These are phyloP conservation scores for Musa itinerans DNA, from an alignment of 176 grass and related monocot species.

Conservation along the genomic window DNA sequence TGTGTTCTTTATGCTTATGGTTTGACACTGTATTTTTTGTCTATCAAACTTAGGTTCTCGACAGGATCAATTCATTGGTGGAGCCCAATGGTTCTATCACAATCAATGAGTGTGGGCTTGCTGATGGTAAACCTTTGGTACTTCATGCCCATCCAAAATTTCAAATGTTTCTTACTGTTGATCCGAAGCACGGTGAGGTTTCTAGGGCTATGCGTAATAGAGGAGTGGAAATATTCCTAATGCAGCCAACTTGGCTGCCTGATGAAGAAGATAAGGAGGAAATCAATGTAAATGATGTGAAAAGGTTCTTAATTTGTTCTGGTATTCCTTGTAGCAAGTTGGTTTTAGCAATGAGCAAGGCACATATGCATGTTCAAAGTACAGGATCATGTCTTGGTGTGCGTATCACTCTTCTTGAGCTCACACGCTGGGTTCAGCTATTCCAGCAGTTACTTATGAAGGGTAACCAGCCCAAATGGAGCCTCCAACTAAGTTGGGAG, in stretches of 20 bases:
- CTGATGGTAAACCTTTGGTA: conserved; percentile 62
- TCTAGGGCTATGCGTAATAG: conserved; percentile 95
- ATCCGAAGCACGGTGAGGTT: conserved; percentile 82
- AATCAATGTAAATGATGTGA: conserved; percentile 40
- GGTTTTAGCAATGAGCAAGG: conserved; percentile 62
- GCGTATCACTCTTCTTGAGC: conserved; percentile 76
- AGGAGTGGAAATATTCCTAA: conserved; percentile 77
- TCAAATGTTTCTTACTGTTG: conserved; percentile 84
- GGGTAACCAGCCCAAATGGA: conserved; percentile 80
- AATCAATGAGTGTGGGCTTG: conserved; percentile 90
- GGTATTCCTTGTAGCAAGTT: conserved; percentile 59
- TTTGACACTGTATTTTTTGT: conserved; percentile 14
- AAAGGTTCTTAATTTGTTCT: conserved; percentile 58
- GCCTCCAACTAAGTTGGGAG: conserved; percentile 92
- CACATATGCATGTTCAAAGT: conserved; percentile 66
- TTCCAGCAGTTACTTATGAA: conserved; percentile 74
- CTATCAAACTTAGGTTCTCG: conserved; percentile 54
- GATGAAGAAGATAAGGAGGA: conserved; percentile 27
- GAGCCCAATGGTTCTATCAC: conserved; percentile 81
- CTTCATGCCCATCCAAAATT: conserved; percentile 71
- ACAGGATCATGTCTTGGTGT: conserved; percentile 52
- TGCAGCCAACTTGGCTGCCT: conserved; percentile 35
- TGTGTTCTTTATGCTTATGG: not conserved
- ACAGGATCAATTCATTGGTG: conserved; percentile 93
- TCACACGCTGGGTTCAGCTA: conserved; percentile 73